Conservation (phyloP, 2,329 filamentous ascomycete genomes). For the Atkinsonella texensis region DNA sequence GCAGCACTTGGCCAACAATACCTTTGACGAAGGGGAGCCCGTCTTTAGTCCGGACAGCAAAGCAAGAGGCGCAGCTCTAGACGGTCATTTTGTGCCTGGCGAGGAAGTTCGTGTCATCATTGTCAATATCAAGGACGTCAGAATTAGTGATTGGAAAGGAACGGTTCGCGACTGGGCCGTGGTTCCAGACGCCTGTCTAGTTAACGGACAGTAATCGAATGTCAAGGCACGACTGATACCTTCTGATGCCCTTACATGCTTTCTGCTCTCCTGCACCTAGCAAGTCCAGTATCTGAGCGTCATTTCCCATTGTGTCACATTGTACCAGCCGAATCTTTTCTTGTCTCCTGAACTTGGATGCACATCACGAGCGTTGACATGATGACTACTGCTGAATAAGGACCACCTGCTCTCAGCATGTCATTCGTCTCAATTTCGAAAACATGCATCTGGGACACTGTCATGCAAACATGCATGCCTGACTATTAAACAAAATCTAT, state of each 20-base stretch:
- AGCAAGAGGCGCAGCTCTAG: conserved; percentile 37
- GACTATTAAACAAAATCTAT: neutral
- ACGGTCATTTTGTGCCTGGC: conserved; percentile 61
- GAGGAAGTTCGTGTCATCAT: conserved; percentile 80
- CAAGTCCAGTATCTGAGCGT: neutral
- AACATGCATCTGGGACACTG: neutral
- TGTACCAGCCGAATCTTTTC: neutral
- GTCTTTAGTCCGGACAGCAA: conserved; percentile 23
- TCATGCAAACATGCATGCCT: neutral
- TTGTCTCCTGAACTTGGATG: neutral
- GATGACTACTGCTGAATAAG: neutral
- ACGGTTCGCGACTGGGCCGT: conserved; percentile 67
- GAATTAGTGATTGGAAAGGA: conserved; percentile 94
- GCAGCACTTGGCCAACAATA: conserved; percentile 84
- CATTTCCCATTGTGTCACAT: neutral
- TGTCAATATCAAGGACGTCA: conserved; percentile 71
- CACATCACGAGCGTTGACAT: neutral
- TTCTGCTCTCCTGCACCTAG: neutral
- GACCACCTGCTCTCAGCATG: neutral
- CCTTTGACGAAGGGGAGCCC: conserved; percentile 48
- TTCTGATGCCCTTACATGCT: neutral
- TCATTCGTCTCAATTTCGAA: neutral
- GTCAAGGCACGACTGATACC: neutral
- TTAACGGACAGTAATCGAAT: conserved; percentile 27
- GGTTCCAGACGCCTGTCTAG: conserved; percentile 20